phyloP scores from a whole-genome alignment of 2,329 filamentous ascomycete genomes.

The Trichoderma sp. region DNA sequence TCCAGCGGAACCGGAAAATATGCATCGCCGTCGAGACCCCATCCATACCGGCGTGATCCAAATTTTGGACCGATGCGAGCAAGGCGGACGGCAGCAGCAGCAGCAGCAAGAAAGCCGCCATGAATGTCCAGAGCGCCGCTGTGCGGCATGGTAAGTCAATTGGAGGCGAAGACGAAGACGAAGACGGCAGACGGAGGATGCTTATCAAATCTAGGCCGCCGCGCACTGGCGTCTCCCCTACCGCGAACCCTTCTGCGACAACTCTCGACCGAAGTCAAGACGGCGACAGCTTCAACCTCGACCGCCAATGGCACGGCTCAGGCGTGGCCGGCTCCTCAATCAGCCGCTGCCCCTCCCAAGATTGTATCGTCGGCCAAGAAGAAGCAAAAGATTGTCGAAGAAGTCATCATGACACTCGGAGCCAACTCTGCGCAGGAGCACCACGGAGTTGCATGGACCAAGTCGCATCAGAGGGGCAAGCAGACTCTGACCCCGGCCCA shows the following conservation, averaged over 20 bases:
- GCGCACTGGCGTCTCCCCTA: slow-evolving; percentile 47
- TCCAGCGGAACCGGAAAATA: slow-evolving; percentile 24
- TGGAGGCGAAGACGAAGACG: neutral
- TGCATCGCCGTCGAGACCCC: slow-evolving; percentile 18
- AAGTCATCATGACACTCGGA: slow-evolving; percentile 35
- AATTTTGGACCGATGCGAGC: slow-evolving; percentile 28
- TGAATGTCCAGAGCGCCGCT: slow-evolving; percentile 55
- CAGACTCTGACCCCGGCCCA: slow-evolving; percentile 37
- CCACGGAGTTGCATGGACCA: slow-evolving; percentile 34
- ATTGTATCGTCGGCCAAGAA: slow-evolving; percentile 28
- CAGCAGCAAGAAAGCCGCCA: slow-evolving; percentile 33
- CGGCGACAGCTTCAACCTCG: slow-evolving; percentile 19
- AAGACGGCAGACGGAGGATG: neutral
- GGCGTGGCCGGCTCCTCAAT: slow-evolving; percentile 26
- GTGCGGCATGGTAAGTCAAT: slow-evolving; percentile 51
- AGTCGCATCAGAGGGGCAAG: slow-evolving; percentile 30
- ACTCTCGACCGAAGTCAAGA: slow-evolving; percentile 32
- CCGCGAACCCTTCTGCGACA: slow-evolving; percentile 34
- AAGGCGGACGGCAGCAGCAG: slow-evolving; percentile 10
- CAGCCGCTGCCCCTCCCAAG: slow-evolving; percentile 25
- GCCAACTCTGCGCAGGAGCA: slow-evolving; percentile 36
- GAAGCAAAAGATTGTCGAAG: slow-evolving; percentile 35
- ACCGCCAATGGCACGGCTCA: slow-evolving; percentile 13
- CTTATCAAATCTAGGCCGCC: slow-evolving; percentile 44
- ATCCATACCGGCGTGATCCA: slow-evolving; percentile 24